Percentiles rank a stretch among this genome's conserved stretches.
These are phyloP conservation scores for Penicillium paxilli DNA, from an alignment of 495 filamentous ascomycete species.

Conservation along the genomic window DNA sequence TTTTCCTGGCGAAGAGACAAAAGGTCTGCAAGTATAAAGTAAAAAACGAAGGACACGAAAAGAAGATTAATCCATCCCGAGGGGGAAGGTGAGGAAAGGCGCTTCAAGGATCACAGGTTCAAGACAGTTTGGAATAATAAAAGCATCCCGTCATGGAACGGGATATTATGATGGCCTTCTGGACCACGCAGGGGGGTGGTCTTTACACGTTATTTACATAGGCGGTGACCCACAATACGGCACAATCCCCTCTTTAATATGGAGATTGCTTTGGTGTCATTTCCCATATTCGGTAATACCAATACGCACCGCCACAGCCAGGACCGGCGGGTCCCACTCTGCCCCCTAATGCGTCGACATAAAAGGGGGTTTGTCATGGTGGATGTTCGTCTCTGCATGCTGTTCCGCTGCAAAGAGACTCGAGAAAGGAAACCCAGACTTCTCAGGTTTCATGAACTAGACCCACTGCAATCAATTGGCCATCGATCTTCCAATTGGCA, in stretches of 20 bases:
- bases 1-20: too few relatives aligned
- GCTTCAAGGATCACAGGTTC: conserved; percentile 4
- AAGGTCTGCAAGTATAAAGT: conserved; percentile 12
- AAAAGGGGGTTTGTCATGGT: conserved; percentile 19
- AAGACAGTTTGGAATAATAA: conserved; percentile 15
- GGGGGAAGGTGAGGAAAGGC: background rate
- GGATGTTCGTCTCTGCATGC: background rate
- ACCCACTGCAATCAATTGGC: background rate
- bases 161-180: conserved; percentile 27
- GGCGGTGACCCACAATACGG: conserved; percentile 8
- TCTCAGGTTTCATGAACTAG: background rate
- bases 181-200: conserved; percentile 7
- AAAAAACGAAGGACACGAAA: conserved; percentile 15
- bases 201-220: conserved; percentile 19
- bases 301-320: conserved; percentile 33
- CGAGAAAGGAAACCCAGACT: too few relatives aligned
- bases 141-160: conserved; percentile 22
- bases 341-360: conserved; percentile 21
- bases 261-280: background rate
- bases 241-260: conserved; percentile 1
- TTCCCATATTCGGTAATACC: conserved; percentile 12
- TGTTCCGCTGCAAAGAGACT: too few relatives aligned
- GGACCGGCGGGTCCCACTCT: conserved; percentile 6
- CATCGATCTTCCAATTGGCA: background rate
- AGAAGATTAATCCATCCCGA: conserved; percentile 25